Base-by-base conservation (phyloP, 1,139 yeast species). In the Zygosaccharomyces sapae region DNA sequence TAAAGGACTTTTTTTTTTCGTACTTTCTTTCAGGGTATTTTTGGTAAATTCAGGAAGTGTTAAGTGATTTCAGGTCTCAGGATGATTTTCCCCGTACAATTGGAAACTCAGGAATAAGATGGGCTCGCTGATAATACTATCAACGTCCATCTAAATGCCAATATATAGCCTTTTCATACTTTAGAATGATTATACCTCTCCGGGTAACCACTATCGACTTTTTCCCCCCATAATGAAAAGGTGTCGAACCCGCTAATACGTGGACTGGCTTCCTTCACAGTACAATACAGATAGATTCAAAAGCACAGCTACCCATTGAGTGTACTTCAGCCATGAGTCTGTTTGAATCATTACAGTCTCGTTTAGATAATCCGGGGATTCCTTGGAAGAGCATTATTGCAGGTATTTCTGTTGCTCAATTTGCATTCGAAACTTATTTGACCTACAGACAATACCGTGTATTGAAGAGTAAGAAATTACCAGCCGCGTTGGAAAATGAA, bases 311-410 rank as follows among this genome's bases (percentile, higher is more conserved):
- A 19, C 22, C 25, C 7, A 38, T n/a, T 5, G 25, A 40, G 10
- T 5, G 12, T 13, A 12, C 12, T 12, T 13, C 19, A 24, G 22
- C 4, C 2, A 67, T 68, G 70, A 52, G 71, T 2, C 37, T 71
- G 24, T 64, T 71, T 44, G 69, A 70, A 53, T 55, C 58, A 39
- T 58, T 72, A 19, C 71, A 75, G 33, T 51, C 59, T 25, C 50
- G 65, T 34, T 64, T 76, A 45, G 89, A 84, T 60, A 69, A 68
- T 55, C 86, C 82, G 27, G 73, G 73, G 16, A 79, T 86, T 60
- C 76, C 87, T 55, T 90, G 96, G 96, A 88, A 87, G 62, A 63
- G 75, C 16, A 72, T 89, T 43, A 79, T 88, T 49, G 66, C 85
- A 44, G 89, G 90, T 2, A 81, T 88, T 62, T 78, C 95, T 8